Percentiles rank a stretch among this genome's conserved stretches.
phyloP scores from a whole-genome alignment of 2,329 filamentous ascomycete species.

The Fusarium sp. region DNA sequence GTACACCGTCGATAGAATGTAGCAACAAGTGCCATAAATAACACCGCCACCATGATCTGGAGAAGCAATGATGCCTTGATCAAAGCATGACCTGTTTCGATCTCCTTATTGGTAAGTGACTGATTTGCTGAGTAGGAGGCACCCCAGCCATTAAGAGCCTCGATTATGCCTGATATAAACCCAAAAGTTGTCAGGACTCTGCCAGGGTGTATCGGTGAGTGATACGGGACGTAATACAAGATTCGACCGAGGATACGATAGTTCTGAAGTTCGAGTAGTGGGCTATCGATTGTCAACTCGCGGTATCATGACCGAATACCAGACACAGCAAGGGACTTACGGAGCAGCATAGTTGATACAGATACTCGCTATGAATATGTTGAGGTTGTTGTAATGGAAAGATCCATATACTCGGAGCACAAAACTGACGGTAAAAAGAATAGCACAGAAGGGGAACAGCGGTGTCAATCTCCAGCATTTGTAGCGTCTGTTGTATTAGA shows the following conservation, averaged over 20 bases:
- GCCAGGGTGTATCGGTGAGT: constrained; percentile 64
- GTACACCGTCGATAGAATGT: constrained; percentile 63
- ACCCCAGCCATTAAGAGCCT: constrained; percentile 62
- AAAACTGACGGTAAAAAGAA: constrained; percentile 70
- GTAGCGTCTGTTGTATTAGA: constrained; percentile 59
- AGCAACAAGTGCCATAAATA: constrained; percentile 63
- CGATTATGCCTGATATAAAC: constrained; percentile 61
- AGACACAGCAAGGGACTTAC: constrained; percentile 38
- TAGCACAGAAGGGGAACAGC: constrained; percentile 66
- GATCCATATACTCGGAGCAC: constrained; percentile 56
- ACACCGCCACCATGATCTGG: constrained; percentile 65
- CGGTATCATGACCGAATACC: not conserved
- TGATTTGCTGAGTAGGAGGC: constrained; percentile 63
- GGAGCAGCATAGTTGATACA: constrained; percentile 55
- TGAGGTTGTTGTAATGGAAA: constrained; percentile 51
- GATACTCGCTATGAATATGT: constrained; percentile 52
- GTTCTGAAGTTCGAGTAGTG: constrained; percentile 71
- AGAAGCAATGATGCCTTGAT: constrained; percentile 65
- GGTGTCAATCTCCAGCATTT: constrained; percentile 68
- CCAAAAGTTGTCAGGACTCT: constrained; percentile 62
- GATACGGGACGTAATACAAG: constrained; percentile 69
- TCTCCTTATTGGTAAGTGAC: constrained; percentile 54
- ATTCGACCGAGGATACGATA: constrained; percentile 72
- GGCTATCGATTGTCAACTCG: constrained; percentile 52
- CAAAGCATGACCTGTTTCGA: constrained; percentile 59